Evolutionary conservation across 495 filamentous ascomycete genomes (phyloP), one percentile per base, ranked within the genome.

Genomic region (Podospora appendiculata): DNA sequence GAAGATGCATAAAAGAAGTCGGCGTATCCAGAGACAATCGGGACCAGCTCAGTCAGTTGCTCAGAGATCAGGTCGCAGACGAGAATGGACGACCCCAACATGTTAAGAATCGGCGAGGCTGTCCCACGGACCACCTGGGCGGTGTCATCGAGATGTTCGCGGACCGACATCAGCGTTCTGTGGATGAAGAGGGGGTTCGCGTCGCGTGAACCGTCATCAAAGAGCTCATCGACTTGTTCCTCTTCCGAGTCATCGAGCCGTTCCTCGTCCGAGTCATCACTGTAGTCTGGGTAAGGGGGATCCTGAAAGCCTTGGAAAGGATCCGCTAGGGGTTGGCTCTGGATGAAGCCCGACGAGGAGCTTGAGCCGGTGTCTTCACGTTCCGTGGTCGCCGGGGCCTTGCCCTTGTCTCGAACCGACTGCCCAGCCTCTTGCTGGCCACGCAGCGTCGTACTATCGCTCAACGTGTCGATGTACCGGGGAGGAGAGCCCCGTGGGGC

Each of bases 21-120:
- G 46, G 47, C 47, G 41, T 58, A 63, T 6, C 43, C 46, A 3
- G 45, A 39, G 1, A 53, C 32, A 32, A 59, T 55, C 17, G 56
- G 56, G 32, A 32, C 32, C 19, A 59, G 48, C 33, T 49, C 46
- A 1, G n/a, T 12, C 4, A 54, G 35, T 33, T 58, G 56, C 1
- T 9, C 1, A 3, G 34, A 38, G 13, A 58, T 19, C 43, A 40
- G 19, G 14, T 16, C 13, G 44, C 51, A 54, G 11, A 48, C n/a
- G 12, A 6, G 34, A 2, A 45, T 18, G 2, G 55, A 48, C 6
- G 40, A n/a, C 35, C 19, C 14, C 1, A 34, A 34, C n/a, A 56
- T 12, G 4, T 44, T 45, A 13, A 3, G 4, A 11, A 36, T 36
- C n/a, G 35, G 35, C 17, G n/a, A 8, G 16, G 43, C 11, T 0